Percentiles rank a stretch among this genome's conserved stretches.
Conservation (phyloP, 2,329 filamentous ascomycete species). For the Cryoendolithus antarcticus region DNA sequence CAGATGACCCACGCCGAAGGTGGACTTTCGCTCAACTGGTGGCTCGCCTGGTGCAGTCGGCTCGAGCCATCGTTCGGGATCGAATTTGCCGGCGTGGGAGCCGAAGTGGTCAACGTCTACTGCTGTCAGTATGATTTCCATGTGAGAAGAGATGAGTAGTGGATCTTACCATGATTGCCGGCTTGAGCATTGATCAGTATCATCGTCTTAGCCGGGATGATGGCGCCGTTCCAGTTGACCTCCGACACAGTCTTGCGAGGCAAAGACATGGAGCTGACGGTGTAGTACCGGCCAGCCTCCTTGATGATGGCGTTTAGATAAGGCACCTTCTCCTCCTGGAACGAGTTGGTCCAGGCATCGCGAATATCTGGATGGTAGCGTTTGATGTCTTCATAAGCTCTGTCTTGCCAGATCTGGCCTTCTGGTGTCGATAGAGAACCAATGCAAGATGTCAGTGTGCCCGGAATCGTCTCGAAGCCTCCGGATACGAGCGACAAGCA, state of each 20-base stretch:
- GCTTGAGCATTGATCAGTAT: constrained; percentile 44
- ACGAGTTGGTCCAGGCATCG: constrained; percentile 35
- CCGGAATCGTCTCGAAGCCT: constrained; percentile 44
- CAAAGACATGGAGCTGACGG: constrained; percentile 41
- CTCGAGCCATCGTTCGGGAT: constrained; percentile 39
- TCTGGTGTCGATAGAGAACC: constrained; percentile 37
- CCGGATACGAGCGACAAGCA: constrained; percentile 42
- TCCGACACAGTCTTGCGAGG: constrained; percentile 40
- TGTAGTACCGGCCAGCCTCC: constrained; percentile 42
- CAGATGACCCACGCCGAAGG: constrained; percentile 23
- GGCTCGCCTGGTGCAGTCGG: constrained; percentile 22
- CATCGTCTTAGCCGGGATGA: constrained; percentile 42
- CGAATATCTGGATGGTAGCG: constrained; percentile 33
- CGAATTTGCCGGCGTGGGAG: constrained; percentile 31
- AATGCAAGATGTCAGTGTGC: constrained; percentile 40
- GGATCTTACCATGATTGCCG: constrained; percentile 30
- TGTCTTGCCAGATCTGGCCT: constrained; percentile 40
- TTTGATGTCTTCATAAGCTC: constrained; percentile 41
- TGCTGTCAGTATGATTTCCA: constrained; percentile 10
- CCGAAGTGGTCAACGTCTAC: constrained; percentile 38
- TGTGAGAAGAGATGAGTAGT: constrained; percentile 3
- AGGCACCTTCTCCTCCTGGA: constrained; percentile 36
- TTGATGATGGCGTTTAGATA: constrained; percentile 38
- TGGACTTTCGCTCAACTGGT: too few species aligned
- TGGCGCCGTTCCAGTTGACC: constrained; percentile 39